Conservation (phyloP, 2,329 filamentous ascomycete genomes). For the Colletotrichum tofieldiae region DNA sequence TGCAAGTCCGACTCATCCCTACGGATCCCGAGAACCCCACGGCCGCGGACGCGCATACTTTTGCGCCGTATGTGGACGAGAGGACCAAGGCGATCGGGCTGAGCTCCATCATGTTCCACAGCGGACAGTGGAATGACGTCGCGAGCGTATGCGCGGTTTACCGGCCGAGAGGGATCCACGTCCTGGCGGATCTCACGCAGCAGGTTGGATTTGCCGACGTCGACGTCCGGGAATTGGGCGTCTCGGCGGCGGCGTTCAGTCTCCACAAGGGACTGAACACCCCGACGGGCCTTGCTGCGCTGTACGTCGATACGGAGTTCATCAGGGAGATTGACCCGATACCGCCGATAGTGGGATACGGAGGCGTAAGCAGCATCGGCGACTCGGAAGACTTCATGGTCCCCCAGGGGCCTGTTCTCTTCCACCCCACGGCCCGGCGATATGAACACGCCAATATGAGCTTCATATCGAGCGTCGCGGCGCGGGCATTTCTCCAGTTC, state of each 20-base stretch:
- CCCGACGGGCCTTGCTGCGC: constrained; percentile 50
- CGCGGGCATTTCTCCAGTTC: constrained; percentile 47
- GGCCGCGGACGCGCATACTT: constrained; percentile 45
- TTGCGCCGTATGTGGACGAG: constrained; percentile 50
- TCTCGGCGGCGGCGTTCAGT: constrained; percentile 52
- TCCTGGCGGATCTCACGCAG: constrained; percentile 52
- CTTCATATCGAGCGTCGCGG: constrained; percentile 46
- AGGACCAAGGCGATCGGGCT: constrained; percentile 51
- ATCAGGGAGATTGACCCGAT: constrained; percentile 45
- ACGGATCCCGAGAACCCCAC: constrained; percentile 37
- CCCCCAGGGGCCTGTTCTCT: constrained; percentile 40
- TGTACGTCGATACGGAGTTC: constrained; percentile 49
- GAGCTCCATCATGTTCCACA: constrained; percentile 53
- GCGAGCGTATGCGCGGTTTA: constrained; percentile 48
- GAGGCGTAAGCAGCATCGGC: constrained; percentile 44
- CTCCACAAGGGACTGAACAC: constrained; percentile 54
- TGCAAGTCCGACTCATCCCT: constrained; percentile 50
- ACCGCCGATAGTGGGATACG: constrained; percentile 50
- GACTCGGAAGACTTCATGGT: constrained; percentile 45
- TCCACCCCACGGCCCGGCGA: constrained; percentile 47
- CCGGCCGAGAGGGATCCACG: constrained; percentile 49
- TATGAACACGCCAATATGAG: constrained; percentile 53
- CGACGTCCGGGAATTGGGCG: constrained; percentile 46
- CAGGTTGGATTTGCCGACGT: constrained; percentile 52
- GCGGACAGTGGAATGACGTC: constrained; percentile 52